Evolutionary conservation across 352 stramenopile genomes (phyloP).

Genomic region (Phytopythium kandeliae): DNA sequence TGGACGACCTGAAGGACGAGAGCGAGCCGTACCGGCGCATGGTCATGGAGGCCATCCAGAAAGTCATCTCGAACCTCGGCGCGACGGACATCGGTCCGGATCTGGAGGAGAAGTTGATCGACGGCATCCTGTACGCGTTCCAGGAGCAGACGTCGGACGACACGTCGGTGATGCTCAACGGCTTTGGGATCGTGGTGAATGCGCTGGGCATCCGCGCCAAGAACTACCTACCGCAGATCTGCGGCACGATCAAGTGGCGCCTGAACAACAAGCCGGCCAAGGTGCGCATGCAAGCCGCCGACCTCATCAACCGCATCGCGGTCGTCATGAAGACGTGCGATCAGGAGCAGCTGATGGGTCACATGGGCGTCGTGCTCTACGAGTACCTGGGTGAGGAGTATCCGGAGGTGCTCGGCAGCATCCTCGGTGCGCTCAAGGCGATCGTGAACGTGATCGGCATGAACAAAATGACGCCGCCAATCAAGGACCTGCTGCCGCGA

Average conservation of each 20-base stretch:
- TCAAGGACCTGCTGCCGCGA: conserved; percentile 97
- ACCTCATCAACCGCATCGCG: conserved; percentile 98
- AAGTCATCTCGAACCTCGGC: conserved; percentile 97
- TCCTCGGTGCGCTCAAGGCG: conserved; percentile 96
- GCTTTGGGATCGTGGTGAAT: conserved; percentile 98
- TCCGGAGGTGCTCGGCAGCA: conserved; percentile 97
- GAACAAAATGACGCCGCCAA: conserved; percentile 99
- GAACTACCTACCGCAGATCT: conserved; percentile 98
- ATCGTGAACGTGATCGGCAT: conserved; percentile 99
- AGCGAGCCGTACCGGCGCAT: conserved; percentile 98
- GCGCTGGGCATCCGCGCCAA: conserved; percentile 96
- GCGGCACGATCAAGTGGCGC: conserved; percentile 98
- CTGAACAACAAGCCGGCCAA: conserved; percentile 99
- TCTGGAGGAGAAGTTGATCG: conserved; percentile 99
- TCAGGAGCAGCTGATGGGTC: conserved; percentile 98
- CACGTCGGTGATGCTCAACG: conserved; percentile 95
- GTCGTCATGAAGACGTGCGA: conserved; percentile 98
- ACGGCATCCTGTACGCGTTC: conserved; percentile 99
- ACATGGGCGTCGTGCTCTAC: conserved; percentile 99
- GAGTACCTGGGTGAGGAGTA: conserved; percentile 99
- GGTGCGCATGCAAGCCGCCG: conserved; percentile 98
- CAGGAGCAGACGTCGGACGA: conserved; percentile 96
- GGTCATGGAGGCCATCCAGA: conserved; percentile 99
- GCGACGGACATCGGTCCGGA: conserved; percentile 95
- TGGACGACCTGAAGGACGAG: conserved; percentile 99